Evolutionary conservation across 768 basidiomycete genomes (phyloP).

Genomic region (Clitopilus passeckerianus): DNA sequence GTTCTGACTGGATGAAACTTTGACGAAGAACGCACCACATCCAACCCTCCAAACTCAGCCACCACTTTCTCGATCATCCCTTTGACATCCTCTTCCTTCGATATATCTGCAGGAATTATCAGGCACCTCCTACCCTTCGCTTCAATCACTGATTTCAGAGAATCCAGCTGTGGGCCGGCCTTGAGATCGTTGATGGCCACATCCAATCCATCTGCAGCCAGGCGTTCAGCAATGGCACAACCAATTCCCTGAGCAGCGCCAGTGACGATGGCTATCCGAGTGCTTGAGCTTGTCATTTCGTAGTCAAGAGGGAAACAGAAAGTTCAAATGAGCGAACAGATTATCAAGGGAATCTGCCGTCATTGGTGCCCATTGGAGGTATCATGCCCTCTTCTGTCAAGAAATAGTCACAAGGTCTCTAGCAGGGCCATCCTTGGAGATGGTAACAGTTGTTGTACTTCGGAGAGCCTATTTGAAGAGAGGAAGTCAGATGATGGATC

Average conservation of each 20-base stretch:
- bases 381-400: no score
- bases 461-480: no score
- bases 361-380: no score
- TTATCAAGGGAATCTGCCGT: not conserved
- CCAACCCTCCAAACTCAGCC: conserved; percentile 16
- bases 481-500: no score
- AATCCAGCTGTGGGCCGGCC: not conserved
- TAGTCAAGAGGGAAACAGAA: not conserved
- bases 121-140: conserved; percentile 8
- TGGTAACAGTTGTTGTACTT: no score
- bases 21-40: conserved; percentile 20
- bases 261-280: conserved; percentile 10
- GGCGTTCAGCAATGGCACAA: conserved; percentile 4
- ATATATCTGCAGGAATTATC: conserved; percentile 14
- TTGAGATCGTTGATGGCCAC: conserved; percentile 29
- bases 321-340: not conserved
- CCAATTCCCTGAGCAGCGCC: conserved; percentile 11
- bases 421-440: no score
- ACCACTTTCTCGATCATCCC: conserved; percentile 16
- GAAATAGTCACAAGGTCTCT: no score
- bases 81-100: conserved; percentile 16
- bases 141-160: conserved; percentile 13
- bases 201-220: conserved; percentile 10
- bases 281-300: not conserved
- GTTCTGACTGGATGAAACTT: not conserved